A percentile compares a stretch with the other conserved stretches of the same genome.
Conservation (phyloP, 495 filamentous ascomycete species). For the Rhypophila decipiens region DNA sequence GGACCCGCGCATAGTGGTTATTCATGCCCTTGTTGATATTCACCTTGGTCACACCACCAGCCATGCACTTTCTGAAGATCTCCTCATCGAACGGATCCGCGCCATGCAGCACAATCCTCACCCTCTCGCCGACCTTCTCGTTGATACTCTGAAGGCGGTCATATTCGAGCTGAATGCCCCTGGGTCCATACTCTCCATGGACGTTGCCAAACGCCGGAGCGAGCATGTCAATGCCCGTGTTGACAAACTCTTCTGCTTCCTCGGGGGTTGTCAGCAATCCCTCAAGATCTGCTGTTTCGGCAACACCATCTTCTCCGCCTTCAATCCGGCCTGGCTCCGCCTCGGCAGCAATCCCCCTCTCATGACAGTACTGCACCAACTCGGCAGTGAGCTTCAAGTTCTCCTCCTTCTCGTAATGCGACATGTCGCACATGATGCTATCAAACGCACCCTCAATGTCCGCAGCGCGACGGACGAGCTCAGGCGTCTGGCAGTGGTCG, state of each 20-base stretch:
- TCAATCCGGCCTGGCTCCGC: slow-evolving; percentile 79
- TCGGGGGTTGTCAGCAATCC: slow-evolving; percentile 71
- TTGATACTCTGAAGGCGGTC: slow-evolving; percentile 60
- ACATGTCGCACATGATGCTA: slow-evolving; percentile 81
- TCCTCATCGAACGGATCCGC: slow-evolving; percentile 67
- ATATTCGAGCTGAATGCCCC: slow-evolving; percentile 69
- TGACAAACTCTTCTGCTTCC: slow-evolving; percentile 69
- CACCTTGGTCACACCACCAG: slow-evolving; percentile 64
- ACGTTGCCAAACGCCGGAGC: slow-evolving; percentile 84
- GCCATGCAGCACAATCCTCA: slow-evolving; percentile 70
- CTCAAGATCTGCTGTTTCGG: slow-evolving; percentile 68
- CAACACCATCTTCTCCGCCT: slow-evolving; percentile 78
- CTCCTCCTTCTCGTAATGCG: slow-evolving; percentile 75
- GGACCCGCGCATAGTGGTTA: slow-evolving; percentile 57
- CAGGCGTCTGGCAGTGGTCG: slow-evolving; percentile 70
- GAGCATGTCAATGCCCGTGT: slow-evolving; percentile 74
- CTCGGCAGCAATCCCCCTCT: slow-evolving; percentile 68
- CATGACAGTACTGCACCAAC: slow-evolving; percentile 64
- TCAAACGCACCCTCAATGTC: slow-evolving; percentile 62
- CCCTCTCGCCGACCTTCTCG: slow-evolving; percentile 52
- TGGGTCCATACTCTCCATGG: slow-evolving; percentile 72
- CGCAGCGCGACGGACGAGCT: slow-evolving; percentile 60
- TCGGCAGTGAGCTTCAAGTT: slow-evolving; percentile 68
- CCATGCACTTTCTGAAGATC: slow-evolving; percentile 63
- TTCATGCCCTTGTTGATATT: slow-evolving; percentile 85